These are phyloP conservation scores for Neurospora pannonica DNA, from an alignment of 495 filamentous ascomycete species.

Conservation along the genomic window DNA sequence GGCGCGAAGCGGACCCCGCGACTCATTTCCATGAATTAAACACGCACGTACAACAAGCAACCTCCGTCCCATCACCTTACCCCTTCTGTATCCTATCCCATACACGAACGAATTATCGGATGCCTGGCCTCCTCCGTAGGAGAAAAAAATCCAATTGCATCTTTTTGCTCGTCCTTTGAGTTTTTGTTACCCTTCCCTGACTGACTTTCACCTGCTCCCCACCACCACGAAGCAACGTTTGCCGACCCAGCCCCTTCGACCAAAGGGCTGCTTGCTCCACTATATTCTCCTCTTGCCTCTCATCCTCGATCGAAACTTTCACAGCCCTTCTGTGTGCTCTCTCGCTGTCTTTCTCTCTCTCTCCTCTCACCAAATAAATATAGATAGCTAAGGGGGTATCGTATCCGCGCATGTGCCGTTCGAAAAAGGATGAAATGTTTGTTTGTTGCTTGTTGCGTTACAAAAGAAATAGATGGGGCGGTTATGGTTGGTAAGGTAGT, in stretches of 20 bases:
- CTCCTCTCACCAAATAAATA: neutral
- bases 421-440: neutral
- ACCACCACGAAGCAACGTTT: neutral
- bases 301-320: neutral
- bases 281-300: neutral
- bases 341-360: neutral
- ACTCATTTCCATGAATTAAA: neutral
- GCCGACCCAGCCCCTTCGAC: neutral
- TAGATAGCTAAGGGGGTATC: neutral
- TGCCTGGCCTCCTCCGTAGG: neutral
- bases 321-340: neutral
- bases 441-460: neutral
- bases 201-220: neutral
- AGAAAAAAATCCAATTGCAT: neutral
- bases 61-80: neutral
- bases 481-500: neutral
- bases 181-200: neutral
- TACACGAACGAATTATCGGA: neutral
- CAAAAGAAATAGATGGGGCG: neutral
- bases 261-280: neutral
- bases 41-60: neutral
- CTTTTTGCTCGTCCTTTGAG: neutral
- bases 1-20: neutral
- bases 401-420: neutral
- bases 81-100: neutral